A percentile compares a stretch with the other conserved stretches of the same genome.
These are phyloP conservation scores for Blastobotrys arbuscula DNA, from an alignment of 1,139 yeast species.

Conservation along the genomic window DNA sequence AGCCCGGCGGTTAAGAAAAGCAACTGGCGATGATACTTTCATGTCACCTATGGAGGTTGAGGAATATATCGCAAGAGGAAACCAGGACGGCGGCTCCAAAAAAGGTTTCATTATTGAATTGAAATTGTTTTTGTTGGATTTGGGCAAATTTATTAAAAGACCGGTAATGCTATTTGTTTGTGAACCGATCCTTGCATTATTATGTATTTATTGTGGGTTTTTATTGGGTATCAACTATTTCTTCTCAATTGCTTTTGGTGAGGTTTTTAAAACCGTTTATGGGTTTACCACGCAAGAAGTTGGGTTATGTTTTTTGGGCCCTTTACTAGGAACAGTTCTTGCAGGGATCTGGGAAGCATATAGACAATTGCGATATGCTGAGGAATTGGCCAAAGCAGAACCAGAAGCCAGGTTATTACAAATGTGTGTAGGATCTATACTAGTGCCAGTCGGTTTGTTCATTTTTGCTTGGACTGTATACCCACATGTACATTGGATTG, in stretches of 20 bases:
- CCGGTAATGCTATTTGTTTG: slow-evolving; percentile 7
- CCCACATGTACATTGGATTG: slow-evolving; percentile 63
- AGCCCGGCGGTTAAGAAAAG: slow-evolving; percentile 31
- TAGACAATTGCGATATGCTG: slow-evolving; percentile 59
- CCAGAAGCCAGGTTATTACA: slow-evolving; percentile 61
- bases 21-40: background rate
- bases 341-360: slow-evolving; percentile 40
- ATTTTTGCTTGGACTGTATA: slow-evolving; percentile 70
- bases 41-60: background rate
- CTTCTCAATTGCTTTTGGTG: slow-evolving; percentile 60
- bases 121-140: slow-evolving; percentile 37
- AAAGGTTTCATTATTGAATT: slow-evolving; percentile 48
- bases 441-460: slow-evolving; percentile 63
- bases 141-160: slow-evolving; percentile 45
- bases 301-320: slow-evolving; percentile 32
- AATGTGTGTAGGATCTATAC: slow-evolving; percentile 41
- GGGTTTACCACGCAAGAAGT: slow-evolving; percentile 31
- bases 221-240: slow-evolving; percentile 54
- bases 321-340: slow-evolving; percentile 1
- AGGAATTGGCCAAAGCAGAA: slow-evolving; percentile 47
- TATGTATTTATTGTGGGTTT: slow-evolving; percentile 37
- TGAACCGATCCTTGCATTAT: slow-evolving; percentile 6
- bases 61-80: background rate
- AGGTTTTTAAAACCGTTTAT: slow-evolving; percentile 46
- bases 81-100: background rate